Evolutionary conservation across 345 rosid genomes (phyloP), one percentile per base, ranked within the genome.

Genomic region (Populus alba): DNA sequence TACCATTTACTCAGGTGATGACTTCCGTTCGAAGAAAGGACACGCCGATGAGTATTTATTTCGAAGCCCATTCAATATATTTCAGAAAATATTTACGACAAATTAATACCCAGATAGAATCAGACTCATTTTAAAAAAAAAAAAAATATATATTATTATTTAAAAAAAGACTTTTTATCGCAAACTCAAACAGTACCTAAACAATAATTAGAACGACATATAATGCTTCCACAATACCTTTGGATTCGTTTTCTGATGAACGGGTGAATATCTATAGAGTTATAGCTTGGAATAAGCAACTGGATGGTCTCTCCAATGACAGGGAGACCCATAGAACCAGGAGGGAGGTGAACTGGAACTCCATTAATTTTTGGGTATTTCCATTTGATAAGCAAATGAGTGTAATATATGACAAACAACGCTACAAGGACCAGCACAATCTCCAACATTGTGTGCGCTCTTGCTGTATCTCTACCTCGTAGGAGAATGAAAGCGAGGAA

Each of bases 281-380:
- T 59, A 59, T 23, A 18, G 70, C 78, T 66, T 23, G 78, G 78
- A 11, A 75, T 43, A 27, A 75, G 25, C 23, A 75, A 47, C 61
- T 65, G 59, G 20, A 65, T 69, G 39, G 78, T 65, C 78, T 75
- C 78, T 43, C 78, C 78, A 17, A 75, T 20, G 20, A 75, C 11
- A 66, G 78, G 78, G 11, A 75, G 67, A 25, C 78, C 78, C 61
- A 31, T 43, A 41, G 78, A 75, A 45, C 78, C 78, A 15, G 78
- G 78, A 65, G 80, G 80, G 8, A 70, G 75, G 0, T 59, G 63
- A 23, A 59, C 63, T n/a, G 29, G 63, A 66, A 29, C 62, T 43
- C 80, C 80, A 35, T 71, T 70, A 23, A 55, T 29, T 41, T 77
- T 77, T 20, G 80, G 74, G 47, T 55, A 57, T 18, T 61, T 77